Evolutionary conservation across 1,284 basidiomycete genomes (phyloP), one percentile per base, ranked within the genome.

Genomic region (Rhodotorula sp.): DNA sequence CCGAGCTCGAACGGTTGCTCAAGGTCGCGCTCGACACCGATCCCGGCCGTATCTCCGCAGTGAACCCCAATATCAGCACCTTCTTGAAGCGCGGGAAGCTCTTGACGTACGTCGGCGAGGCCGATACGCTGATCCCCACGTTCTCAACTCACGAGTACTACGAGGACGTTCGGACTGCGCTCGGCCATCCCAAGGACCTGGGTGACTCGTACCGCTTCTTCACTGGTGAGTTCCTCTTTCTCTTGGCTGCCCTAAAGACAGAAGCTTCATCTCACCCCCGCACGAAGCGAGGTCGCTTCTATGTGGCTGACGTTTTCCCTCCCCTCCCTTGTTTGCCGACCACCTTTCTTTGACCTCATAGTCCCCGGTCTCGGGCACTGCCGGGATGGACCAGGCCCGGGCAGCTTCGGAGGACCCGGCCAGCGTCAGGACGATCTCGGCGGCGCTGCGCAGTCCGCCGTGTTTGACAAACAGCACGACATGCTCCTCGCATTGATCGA

Each of bases 71-170:
- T 63, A 72, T 78, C 30, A 26, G 48, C 44, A 53, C 57, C 0
- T 78, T 75, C 70, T 65, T 77, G n/a, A 69, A 62, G 30, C 67
- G 64, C 22, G 75, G 75, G 10, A 77, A 77, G 64, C 64, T 78
- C 5, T 18, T 76, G 0, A 74, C 73, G 20, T 62, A 62, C 45
- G 62, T 63, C 44, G 54, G 77, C 2, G 33, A 71, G n/a, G 67
- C 75, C 10, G 77, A 77, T 45, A 59, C 53, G 4, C 58, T 77
- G 26, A 77, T 77, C 53, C 75, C 76, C 1, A 66, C 72, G 2
- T 70, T 67, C 24, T 63, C 54, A n/a, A 59, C 55, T 6, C 37
- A 46, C 30, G 20, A 46, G 18, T 63, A 56, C 49, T 64, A 71
- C 66, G 71, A 77, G 49, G 62, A 63, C 8, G 76, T 76, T 18